A percentile compares a stretch with the other conserved stretches of the same genome.
Conservation (phyloP, 2,329 filamentous ascomycete species). For the Aquanectria penicillioides region DNA sequence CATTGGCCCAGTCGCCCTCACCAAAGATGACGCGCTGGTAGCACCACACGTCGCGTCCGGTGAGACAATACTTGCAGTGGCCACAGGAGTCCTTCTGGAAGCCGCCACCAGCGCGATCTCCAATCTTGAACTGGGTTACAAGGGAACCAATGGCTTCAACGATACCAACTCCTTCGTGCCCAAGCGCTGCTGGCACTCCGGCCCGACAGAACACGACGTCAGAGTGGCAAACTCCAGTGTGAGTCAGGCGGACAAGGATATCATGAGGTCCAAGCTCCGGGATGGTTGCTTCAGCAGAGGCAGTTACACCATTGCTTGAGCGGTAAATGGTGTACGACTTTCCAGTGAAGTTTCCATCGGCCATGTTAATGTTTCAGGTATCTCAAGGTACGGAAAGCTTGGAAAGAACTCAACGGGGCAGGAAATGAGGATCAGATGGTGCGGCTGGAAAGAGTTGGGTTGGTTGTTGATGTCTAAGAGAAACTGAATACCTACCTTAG, state of each 20-base stretch:
- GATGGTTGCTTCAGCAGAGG: background rate
- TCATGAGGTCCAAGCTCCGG: conserved; percentile 21
- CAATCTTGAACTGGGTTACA: conserved; percentile 55
- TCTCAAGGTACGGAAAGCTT: too few species aligned
- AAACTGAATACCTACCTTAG: too few species aligned
- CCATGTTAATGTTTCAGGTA: too few species aligned
- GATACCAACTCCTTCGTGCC: conserved; percentile 62
- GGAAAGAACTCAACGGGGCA: too few species aligned
- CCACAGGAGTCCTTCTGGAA: conserved; percentile 60
- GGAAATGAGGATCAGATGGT: too few species aligned
- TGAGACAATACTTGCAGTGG: conserved; percentile 57
- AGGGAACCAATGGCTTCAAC: conserved; percentile 55
- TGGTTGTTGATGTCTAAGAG: too few species aligned
- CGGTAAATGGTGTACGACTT: conserved; percentile 19
- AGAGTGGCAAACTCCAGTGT: conserved; percentile 21
- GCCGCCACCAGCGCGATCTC: conserved; percentile 56
- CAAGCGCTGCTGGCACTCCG: conserved; percentile 47
- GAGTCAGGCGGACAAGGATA: conserved; percentile 25
- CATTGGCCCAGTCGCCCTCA: conserved; percentile 19
- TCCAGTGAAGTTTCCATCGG: conserved; percentile 7
- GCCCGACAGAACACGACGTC: background rate
- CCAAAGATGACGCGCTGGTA: conserved; percentile 23
- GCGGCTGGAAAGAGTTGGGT: too few species aligned
- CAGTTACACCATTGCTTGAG: background rate
- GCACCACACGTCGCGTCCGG: conserved; percentile 25